phyloP scores from a whole-genome alignment of 2,329 filamentous ascomycete species.

The Westerdykella sp. region DNA sequence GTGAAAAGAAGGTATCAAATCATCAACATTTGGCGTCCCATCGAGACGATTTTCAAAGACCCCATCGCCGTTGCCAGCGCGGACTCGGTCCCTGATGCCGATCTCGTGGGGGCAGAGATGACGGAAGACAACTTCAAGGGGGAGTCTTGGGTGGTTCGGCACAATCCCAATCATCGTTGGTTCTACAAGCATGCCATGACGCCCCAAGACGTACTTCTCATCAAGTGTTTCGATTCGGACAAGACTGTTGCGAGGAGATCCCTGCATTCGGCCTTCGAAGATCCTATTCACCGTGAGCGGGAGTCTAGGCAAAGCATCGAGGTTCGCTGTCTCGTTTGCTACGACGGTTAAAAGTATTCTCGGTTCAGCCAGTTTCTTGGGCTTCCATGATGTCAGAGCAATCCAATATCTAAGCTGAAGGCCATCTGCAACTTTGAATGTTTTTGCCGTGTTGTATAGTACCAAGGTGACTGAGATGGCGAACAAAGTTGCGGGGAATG shows the following conservation, averaged over 20 bases:
- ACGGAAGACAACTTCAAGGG: conserved; percentile 15
- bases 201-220: conserved; percentile 18
- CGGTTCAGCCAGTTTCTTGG: conserved; percentile 3
- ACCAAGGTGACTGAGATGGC: conserved; percentile 5
- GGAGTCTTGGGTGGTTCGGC: conserved; percentile 16
- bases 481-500: conserved; percentile 7
- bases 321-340: conserved; percentile 18
- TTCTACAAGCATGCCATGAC: conserved; percentile 17
- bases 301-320: conserved; percentile 20
- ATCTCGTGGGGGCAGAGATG: conserved; percentile 19
- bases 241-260: conserved; percentile 14
- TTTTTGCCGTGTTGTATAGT: conserved; percentile 5
- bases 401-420: conserved; percentile 1
- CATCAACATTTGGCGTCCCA: conserved; percentile 27
- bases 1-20: conserved; percentile 22
- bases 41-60: conserved; percentile 22
- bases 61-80: conserved; percentile 23
- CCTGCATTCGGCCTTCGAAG: conserved; percentile 21
- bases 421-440: not conserved
- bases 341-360: conserved; percentile 9
- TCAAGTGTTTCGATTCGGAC: conserved; percentile 23
- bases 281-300: conserved; percentile 9
- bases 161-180: conserved; percentile 17
- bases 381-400: conserved; percentile 2
- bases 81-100: conserved; percentile 15